These are phyloP conservation scores for Podospora pseudoanserina DNA, from an alignment of 495 filamentous ascomycete genomes.

Conservation along the genomic window DNA sequence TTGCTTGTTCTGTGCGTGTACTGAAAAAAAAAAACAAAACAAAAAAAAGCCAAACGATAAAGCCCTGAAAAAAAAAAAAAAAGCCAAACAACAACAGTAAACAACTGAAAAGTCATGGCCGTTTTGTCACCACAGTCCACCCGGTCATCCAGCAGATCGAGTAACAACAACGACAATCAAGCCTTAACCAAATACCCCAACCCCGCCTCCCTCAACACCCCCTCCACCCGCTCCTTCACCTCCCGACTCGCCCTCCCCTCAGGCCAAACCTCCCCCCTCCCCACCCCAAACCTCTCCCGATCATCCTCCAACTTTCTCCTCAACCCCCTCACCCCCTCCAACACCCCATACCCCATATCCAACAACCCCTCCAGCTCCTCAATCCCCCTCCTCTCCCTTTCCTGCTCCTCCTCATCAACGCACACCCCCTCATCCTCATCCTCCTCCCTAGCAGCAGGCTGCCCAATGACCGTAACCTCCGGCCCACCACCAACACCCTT, in stretches of 20 bases:
- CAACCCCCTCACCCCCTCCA: not conserved
- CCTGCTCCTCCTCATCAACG: slow-evolving; percentile 18
- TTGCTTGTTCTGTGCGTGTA: not conserved
- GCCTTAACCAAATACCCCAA: not conserved
- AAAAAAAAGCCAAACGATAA: not conserved
- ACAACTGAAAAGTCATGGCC: not conserved
- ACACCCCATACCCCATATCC: slow-evolving; percentile 18
- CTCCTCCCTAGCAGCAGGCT: slow-evolving; percentile 27
- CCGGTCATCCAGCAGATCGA: no score
- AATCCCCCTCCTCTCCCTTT: slow-evolving; percentile 20
- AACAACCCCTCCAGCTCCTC: slow-evolving; percentile 30
- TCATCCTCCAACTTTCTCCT: slow-evolving; percentile 26
- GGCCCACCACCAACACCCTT: not conserved
- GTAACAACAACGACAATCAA: not conserved
- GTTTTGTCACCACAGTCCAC: no score
- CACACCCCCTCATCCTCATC: slow-evolving; percentile 27
- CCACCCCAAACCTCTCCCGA: slow-evolving; percentile 44
- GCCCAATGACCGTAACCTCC: slow-evolving; percentile 34
- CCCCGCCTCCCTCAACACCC: slow-evolving; percentile 31
- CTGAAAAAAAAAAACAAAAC: not conserved
- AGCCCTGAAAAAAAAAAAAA: not conserved
- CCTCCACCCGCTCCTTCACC: slow-evolving; percentile 11
- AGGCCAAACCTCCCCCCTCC: not conserved
- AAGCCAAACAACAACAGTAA: not conserved
- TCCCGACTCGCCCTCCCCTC: not conserved